Evolutionary conservation across 345 rosid species (phyloP).

Genomic region (Lumnitzera littorea): DNA sequence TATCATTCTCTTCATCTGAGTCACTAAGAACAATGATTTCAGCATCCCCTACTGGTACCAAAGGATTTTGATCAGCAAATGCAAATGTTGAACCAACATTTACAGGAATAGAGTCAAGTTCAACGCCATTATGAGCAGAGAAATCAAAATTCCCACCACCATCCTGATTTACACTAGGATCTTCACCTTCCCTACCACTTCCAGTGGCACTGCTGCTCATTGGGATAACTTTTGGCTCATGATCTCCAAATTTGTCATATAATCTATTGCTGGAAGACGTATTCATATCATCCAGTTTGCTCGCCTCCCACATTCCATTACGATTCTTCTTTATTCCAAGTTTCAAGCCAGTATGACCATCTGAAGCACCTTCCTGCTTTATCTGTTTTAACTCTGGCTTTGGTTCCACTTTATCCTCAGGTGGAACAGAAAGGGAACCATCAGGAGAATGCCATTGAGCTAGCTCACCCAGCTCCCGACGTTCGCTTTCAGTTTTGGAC

Average conservation of each 20-base stretch:
- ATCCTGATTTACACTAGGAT: slow-evolving; percentile 88
- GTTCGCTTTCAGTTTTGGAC: slow-evolving; percentile 66
- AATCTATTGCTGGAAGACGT: slow-evolving; percentile 62
- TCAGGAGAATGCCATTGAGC: slow-evolving; percentile 77
- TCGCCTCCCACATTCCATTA: slow-evolving; percentile 87
- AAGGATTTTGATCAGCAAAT: slow-evolving; percentile 36
- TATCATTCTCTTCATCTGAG: slow-evolving; percentile 82
- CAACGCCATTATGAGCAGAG: slow-evolving; percentile 42
- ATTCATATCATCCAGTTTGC: slow-evolving; percentile 65
- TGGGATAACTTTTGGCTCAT: slow-evolving; percentile 50
- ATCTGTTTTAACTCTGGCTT: slow-evolving; percentile 49
- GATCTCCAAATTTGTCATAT: slow-evolving; percentile 33
- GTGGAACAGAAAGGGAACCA: slow-evolving; percentile 43
- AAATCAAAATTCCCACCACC: slow-evolving; percentile 61
- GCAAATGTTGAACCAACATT: slow-evolving; percentile 54
- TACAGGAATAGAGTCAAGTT: slow-evolving; percentile 67
- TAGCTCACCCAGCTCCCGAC: slow-evolving; percentile 74
- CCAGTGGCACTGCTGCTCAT: slow-evolving; percentile 94
- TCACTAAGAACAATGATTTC: slow-evolving; percentile 85
- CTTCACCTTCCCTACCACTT: slow-evolving; percentile 93
- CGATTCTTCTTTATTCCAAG: slow-evolving; percentile 82
- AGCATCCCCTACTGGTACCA: slow-evolving; percentile 44
- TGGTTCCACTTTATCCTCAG: slow-evolving; percentile 30
- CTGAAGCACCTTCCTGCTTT: slow-evolving; percentile 75
- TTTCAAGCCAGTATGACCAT: slow-evolving; percentile 65